phyloP scores from a whole-genome alignment of 1,139 yeast species.

The Blastobotrys elegans region DNA sequence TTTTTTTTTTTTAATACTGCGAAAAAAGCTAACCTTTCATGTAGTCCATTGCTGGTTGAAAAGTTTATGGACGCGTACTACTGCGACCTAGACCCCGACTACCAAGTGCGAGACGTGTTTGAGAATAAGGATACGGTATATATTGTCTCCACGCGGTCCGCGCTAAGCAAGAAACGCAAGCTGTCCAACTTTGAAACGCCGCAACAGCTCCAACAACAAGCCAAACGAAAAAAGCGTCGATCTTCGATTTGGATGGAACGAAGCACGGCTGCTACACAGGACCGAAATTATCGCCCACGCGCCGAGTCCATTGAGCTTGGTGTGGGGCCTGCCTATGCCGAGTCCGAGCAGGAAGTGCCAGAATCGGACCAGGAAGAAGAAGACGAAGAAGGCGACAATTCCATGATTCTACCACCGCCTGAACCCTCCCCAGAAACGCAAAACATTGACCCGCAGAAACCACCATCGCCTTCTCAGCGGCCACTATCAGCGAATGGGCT shows the following conservation, averaged over 20 bases:
- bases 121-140: constrained; percentile 43
- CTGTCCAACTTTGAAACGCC: constrained; percentile 6
- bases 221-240: constrained; percentile 10
- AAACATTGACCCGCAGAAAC: constrained; percentile 18
- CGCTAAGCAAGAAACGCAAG: constrained; percentile 8
- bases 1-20: neutral
- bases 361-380: constrained; percentile 6
- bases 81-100: constrained; percentile 78
- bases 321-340: neutral
- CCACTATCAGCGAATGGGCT: constrained; percentile 9
- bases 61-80: constrained; percentile 58
- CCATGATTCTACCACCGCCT: constrained; percentile 15
- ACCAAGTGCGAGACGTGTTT: constrained; percentile 57
- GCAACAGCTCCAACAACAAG: constrained; percentile 1
- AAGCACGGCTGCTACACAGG: neutral
- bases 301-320: constrained; percentile 8
- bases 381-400: neutral
- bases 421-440: constrained; percentile 6
- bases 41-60: constrained; percentile 42
- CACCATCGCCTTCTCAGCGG: constrained; percentile 18
- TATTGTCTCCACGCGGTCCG: constrained; percentile 29
- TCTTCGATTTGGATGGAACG: constrained; percentile 21
- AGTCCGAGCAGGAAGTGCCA: neutral
- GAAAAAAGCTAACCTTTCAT: neutral
- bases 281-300: constrained; percentile 3